Evolutionary conservation across 1,139 yeast species (phyloP).

Genomic region (Yamadazyma oceani): DNA sequence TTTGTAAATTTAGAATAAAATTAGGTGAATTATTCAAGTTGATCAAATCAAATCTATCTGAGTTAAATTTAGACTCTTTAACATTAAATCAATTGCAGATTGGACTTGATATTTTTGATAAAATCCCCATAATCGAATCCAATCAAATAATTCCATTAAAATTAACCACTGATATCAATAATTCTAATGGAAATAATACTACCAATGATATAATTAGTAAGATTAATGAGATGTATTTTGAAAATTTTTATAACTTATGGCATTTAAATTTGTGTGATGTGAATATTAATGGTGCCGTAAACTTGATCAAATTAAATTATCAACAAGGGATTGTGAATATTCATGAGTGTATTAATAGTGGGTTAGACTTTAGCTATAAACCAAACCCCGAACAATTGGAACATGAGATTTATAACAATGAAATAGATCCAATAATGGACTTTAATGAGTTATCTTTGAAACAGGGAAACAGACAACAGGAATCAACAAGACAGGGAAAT

Average conservation of each 20-base stretch:
- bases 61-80: conserved; percentile 22
- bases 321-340: conserved; percentile 24
- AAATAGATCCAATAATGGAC: not conserved
- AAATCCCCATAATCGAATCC: conserved; percentile 59
- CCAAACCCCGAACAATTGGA: conserved; percentile 2
- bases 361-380: conserved; percentile 35
- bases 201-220: conserved; percentile 27
- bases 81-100: conserved; percentile 34
- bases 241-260: conserved; percentile 74
- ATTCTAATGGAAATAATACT: not conserved
- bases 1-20: conserved; percentile 61
- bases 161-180: conserved; percentile 19
- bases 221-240: conserved; percentile 56
- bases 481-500: too few relatives aligned
- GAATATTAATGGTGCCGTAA: conserved; percentile 20
- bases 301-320: conserved; percentile 29
- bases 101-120: conserved; percentile 60
- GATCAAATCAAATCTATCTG: conserved; percentile 52
- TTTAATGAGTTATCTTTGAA: too few relatives aligned
- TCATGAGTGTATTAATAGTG: conserved; percentile 33
- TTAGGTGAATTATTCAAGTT: conserved; percentile 66
- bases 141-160: conserved; percentile 46
- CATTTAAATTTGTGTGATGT: conserved; percentile 71
- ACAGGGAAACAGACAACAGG: too few relatives aligned
- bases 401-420: conserved; percentile 1